These are phyloP conservation scores for Cystobasidiaceae sp. DNA, from an alignment of 1,284 basidiomycete species.

Conservation along the genomic window DNA sequence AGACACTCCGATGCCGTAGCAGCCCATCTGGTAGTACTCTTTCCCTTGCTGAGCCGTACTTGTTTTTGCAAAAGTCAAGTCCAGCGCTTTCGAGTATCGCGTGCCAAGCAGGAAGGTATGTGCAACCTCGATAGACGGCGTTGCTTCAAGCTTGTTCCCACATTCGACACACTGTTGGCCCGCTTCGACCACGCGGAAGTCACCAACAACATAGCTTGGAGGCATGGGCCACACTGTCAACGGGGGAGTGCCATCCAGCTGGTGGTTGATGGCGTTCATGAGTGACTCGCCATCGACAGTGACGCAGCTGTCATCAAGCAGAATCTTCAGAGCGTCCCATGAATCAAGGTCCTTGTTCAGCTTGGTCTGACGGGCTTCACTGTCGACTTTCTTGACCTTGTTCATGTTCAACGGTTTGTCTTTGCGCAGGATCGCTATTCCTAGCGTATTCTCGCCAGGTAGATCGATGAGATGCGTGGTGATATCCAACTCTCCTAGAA, in stretches of 20 bases:
- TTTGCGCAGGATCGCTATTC: conserved; percentile 37
- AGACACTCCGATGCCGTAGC: conserved; percentile 48
- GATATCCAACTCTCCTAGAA: conserved; percentile 12
- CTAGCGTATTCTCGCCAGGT: conserved; percentile 27
- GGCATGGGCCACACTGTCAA: conserved; percentile 33
- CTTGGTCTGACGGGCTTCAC: background rate
- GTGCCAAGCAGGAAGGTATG: conserved; percentile 48
- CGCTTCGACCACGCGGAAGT: conserved; percentile 11
- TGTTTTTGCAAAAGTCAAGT: conserved; percentile 30
- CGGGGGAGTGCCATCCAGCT: conserved; percentile 25
- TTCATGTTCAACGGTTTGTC: conserved; percentile 36
- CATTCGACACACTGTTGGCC: conserved; percentile 42
- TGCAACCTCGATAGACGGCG: conserved; percentile 46
- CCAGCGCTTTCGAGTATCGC: conserved; percentile 44
- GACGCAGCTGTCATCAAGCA: conserved; percentile 32
- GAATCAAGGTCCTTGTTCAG: conserved; percentile 18
- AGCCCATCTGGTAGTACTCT: conserved; percentile 47
- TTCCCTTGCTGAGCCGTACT: conserved; percentile 10
- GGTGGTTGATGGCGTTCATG: background rate
- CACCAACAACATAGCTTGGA: conserved; percentile 28
- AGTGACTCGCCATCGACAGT: conserved; percentile 31
- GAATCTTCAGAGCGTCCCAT: conserved; percentile 27
- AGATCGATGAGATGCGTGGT: conserved; percentile 22
- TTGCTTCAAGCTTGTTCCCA: conserved; percentile 32
- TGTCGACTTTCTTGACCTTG: conserved; percentile 37